Percentiles rank a stretch among this genome's conserved stretches.
These are phyloP conservation scores for Clarireedia monteithiana DNA, from an alignment of 2,329 filamentous ascomycete genomes.

Conservation along the genomic window DNA sequence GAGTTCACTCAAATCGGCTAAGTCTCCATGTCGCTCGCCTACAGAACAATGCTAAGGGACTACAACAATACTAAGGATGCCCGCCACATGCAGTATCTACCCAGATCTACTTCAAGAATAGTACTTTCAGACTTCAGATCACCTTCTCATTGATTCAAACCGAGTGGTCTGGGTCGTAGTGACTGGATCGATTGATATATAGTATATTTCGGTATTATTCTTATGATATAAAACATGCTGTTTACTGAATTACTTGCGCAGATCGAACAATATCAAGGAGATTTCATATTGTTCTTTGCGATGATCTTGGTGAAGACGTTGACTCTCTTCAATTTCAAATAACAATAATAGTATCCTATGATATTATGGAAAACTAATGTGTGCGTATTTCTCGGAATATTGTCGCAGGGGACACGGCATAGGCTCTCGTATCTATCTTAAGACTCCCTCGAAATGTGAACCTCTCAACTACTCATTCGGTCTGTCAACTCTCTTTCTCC, in stretches of 20 bases:
- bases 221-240: background rate
- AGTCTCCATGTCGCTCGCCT: constrained; percentile 5
- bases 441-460: background rate
- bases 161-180: background rate
- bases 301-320: background rate
- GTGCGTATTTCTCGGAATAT: constrained; percentile 2
- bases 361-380: background rate
- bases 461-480: background rate
- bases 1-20: background rate
- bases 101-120: background rate
- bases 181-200: background rate
- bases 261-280: constrained; percentile 3
- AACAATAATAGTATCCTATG: background rate
- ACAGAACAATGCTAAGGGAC: constrained; percentile 6
- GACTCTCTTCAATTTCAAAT: background rate
- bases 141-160: background rate
- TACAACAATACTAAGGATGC: constrained; percentile 6
- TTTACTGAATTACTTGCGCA: background rate
- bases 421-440: background rate
- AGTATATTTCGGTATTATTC: background rate
- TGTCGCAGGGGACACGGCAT: background rate
- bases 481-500: background rate
- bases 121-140: background rate
- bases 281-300: background rate
- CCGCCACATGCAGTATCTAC: background rate